Conservation (phyloP, 148 eudicot species). For the Vaccinium myrtillus region DNA sequence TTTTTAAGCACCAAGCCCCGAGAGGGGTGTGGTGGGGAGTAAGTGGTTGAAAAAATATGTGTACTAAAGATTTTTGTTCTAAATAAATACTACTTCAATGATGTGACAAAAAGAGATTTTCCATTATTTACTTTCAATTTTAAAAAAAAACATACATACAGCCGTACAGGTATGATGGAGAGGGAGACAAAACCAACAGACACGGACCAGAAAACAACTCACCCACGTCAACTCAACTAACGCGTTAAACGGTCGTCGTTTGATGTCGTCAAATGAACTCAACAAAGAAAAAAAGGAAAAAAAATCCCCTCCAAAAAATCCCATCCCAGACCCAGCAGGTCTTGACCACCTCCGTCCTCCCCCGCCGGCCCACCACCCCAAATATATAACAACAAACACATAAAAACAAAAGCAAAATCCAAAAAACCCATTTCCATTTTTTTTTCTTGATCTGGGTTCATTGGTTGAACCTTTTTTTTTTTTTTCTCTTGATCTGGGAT, state of each 20-base stretch:
- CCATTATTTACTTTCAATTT: too few species aligned
- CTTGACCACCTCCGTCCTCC: not conserved
- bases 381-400: not conserved
- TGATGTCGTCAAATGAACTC: not conserved
- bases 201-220: not conserved
- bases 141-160: too few species aligned
- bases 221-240: not conserved
- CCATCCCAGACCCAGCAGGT: not conserved
- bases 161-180: too few species aligned
- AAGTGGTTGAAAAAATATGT: too few species aligned
- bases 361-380: not conserved
- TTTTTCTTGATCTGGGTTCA: constrained; percentile 15
- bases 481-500: not conserved
- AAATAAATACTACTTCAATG: too few species aligned
- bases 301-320: not conserved
- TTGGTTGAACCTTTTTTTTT: not conserved
- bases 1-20: too few species aligned
- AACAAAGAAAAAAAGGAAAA: not conserved
- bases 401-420: not conserved
- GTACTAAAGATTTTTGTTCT: too few species aligned
- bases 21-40: too few species aligned
- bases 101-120: too few species aligned
- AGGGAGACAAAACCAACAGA: not conserved
- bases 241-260: constrained; percentile 6
- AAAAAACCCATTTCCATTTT: not conserved